Evolutionary conservation across 2,329 filamentous ascomycete species (phyloP), one percentile per base, ranked within the genome.

Genomic region (Cercospora brassicicola): DNA sequence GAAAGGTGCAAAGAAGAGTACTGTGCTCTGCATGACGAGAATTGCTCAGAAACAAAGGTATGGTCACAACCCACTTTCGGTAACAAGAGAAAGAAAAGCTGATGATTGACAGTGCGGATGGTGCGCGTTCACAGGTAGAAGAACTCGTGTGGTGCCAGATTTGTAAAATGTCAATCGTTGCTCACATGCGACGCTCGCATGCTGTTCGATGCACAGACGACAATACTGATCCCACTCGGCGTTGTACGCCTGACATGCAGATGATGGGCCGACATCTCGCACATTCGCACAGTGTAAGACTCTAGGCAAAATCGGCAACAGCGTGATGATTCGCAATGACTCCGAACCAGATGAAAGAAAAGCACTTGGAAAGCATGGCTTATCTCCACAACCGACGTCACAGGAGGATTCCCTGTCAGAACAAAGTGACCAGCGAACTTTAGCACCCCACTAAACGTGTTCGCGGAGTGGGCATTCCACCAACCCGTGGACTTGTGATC

Each of bases 11-110:
- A 86, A 51, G 90, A 91, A 64, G 91, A 91, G 62, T 97, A 96
- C 78, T 97, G 94, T 78, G 85, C 90, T 68, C 85, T 90, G 65
- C 92, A 96, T 77, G 93, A 96, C 73, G 91, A 93, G 72, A 91
- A 92, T 15, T 94, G 91, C 48, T 91, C 90, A 11, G 80, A 84
- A n/a, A 89, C 84, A 33, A 79, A 80, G 79, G 82, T 83, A 76
- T 39, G 45, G 48, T 15, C 53, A 28, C 8, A 57, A 39, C 23
- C n/a, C 39, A 33, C 26, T 1, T 15, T 59, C 10, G 20, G 11
- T 8, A 28, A 55, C 30, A 45, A 18, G 36, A 66, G n/a, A 65
- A 20, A 42, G 36, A 8, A 3, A 42, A 39, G 56, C 56, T 72
- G 42, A 69, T 51, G 33, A 26, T 7, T 13, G 36, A 15, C 23